phyloP scores from a whole-genome alignment of 371 early-diverging fungal genomes.

The Lichtheimia ornata region DNA sequence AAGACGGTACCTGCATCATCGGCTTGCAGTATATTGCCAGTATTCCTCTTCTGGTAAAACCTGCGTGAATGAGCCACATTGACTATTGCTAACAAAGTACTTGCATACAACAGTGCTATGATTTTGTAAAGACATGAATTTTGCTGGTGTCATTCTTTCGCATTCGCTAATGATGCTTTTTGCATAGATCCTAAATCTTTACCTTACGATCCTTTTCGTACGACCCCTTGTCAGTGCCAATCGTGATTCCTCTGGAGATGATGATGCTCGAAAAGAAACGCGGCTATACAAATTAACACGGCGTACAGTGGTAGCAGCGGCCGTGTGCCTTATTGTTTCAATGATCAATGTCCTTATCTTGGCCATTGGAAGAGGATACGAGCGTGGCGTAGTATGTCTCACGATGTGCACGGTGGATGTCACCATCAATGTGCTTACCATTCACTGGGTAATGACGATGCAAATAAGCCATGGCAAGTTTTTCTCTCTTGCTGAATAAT shows the following conservation, averaged over 20 bases:
- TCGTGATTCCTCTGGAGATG: slow-evolving; percentile 21
- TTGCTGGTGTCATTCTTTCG: no score
- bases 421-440: slow-evolving; percentile 54
- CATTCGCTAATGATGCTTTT: neutral
- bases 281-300: slow-evolving; percentile 49
- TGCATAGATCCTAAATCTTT: slow-evolving; percentile 35
- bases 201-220: slow-evolving; percentile 52
- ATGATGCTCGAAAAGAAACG: slow-evolving; percentile 35
- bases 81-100: neutral
- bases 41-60: slow-evolving; percentile 42
- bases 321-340: slow-evolving; percentile 48
- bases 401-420: slow-evolving; percentile 58
- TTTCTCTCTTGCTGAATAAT: no score
- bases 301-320: slow-evolving; percentile 49
- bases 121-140: slow-evolving; percentile 31
- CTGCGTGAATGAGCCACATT: neutral
- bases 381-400: slow-evolving; percentile 55
- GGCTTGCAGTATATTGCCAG: slow-evolving; percentile 52
- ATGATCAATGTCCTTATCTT: slow-evolving; percentile 47
- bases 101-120: slow-evolving; percentile 23
- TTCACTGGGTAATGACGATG: slow-evolving; percentile 54
- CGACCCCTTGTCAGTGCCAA: slow-evolving; percentile 36
- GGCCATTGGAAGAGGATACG: slow-evolving; percentile 45
- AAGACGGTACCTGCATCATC: slow-evolving; percentile 48
- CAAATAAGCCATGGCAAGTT: no score